A percentile compares a stretch with the other conserved stretches of the same genome.
phyloP scores from a whole-genome alignment of 192 early-diverging fungal species.

The Chytriomyces sp. region DNA sequence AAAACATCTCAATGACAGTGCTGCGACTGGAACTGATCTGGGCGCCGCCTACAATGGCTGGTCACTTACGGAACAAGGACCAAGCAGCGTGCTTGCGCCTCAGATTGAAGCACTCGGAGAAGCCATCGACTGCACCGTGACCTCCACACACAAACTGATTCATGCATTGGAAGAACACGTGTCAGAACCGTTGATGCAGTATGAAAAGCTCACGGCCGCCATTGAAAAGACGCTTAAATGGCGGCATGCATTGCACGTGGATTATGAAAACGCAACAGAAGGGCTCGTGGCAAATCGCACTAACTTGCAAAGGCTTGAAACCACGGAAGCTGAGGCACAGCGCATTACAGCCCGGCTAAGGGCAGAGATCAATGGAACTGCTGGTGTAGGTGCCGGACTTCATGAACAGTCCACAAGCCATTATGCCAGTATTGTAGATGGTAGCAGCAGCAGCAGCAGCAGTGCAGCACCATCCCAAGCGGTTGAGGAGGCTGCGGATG shows the following conservation, averaged over 20 bases:
- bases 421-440: background rate
- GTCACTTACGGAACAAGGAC: slow-evolving; percentile 75
- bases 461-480: background rate
- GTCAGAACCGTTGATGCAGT: slow-evolving; percentile 83
- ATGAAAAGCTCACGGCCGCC: slow-evolving; percentile 82
- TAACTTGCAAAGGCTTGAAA: slow-evolving; percentile 43
- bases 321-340: slow-evolving; percentile 65
- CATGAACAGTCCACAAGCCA: background rate
- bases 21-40: slow-evolving; percentile 80
- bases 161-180: slow-evolving; percentile 75
- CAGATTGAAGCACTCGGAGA: slow-evolving; percentile 92
- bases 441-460: background rate
- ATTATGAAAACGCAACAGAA: slow-evolving; percentile 51
- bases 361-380: slow-evolving; percentile 60
- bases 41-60: slow-evolving; percentile 94
- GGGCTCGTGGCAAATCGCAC: slow-evolving; percentile 39
- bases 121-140: slow-evolving; percentile 83
- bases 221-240: slow-evolving; percentile 86
- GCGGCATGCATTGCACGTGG: slow-evolving; percentile 80
- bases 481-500: slow-evolving; percentile 34
- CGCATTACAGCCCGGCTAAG: slow-evolving; percentile 72
- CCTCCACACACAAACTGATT: slow-evolving; percentile 71
- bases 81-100: slow-evolving; percentile 59
- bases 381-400: background rate
- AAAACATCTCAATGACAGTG: slow-evolving; percentile 64